Evolutionary conservation across 1,139 yeast species (phyloP).

Genomic region (Candida sp.): DNA sequence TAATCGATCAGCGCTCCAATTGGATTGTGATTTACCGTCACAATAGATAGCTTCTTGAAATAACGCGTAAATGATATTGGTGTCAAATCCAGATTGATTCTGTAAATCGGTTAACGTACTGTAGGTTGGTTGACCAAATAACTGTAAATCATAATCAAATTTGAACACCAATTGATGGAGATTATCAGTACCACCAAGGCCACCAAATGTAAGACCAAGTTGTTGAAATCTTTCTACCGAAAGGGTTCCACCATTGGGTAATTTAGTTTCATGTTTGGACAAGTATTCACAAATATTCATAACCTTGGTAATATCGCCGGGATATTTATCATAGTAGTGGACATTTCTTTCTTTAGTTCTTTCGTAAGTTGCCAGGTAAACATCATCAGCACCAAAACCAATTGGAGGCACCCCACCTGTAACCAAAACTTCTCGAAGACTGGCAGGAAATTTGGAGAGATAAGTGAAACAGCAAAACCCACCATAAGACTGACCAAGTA

Average conservation of each 20-base stretch:
- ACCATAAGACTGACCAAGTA: slow-evolving; percentile 57
- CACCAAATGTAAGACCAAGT: slow-evolving; percentile 50
- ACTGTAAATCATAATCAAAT: slow-evolving; percentile 33
- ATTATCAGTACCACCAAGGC: slow-evolving; percentile 44
- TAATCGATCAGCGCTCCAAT: slow-evolving; percentile 50
- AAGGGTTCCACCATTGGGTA: slow-evolving; percentile 51
- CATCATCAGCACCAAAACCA: slow-evolving; percentile 39
- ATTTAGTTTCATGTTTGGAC: slow-evolving; percentile 16
- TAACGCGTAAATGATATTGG: slow-evolving; percentile 51
- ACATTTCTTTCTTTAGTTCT: slow-evolving; percentile 45
- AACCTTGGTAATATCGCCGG: slow-evolving; percentile 40
- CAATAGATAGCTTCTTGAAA: slow-evolving; percentile 58
- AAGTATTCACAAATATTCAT: slow-evolving; percentile 34
- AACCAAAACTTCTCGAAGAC: slow-evolving; percentile 38
- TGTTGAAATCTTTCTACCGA: slow-evolving; percentile 52
- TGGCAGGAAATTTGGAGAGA: slow-evolving; percentile 40
- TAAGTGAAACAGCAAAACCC: slow-evolving; percentile 53
- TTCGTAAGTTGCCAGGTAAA: slow-evolving; percentile 44
- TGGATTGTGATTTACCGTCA: slow-evolving; percentile 30
- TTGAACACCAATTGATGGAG: slow-evolving; percentile 42
- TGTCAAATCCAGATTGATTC: slow-evolving; percentile 40
- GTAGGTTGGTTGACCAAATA: slow-evolving; percentile 32
- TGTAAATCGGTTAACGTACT: slow-evolving; percentile 29
- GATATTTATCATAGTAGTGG: slow-evolving; percentile 47
- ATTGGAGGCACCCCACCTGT: slow-evolving; percentile 62